Percentiles rank a stretch among this genome's conserved stretches.
phyloP scores from a whole-genome alignment of 2,329 filamentous ascomycete genomes.

The Cyphellophora attinorum region DNA sequence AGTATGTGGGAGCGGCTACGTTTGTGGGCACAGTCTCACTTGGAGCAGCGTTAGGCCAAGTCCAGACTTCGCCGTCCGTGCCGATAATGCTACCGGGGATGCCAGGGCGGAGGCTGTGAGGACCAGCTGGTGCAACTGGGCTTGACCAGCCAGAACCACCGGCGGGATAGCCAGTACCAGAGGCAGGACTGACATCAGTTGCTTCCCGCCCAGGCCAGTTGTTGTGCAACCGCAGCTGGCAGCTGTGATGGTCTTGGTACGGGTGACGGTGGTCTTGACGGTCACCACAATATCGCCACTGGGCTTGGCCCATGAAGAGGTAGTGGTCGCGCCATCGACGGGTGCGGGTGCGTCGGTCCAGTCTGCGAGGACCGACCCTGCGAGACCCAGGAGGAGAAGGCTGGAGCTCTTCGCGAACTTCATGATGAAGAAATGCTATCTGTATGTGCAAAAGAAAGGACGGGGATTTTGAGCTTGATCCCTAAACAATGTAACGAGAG shows the following conservation, averaged over 20 bases:
- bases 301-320: neutral
- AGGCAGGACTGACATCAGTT: neutral
- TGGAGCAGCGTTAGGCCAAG: neutral
- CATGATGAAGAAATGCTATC: neutral
- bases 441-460: neutral
- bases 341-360: neutral
- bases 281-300: neutral
- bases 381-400: neutral
- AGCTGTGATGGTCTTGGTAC: neutral
- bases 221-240: neutral
- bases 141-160: neutral
- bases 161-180: neutral
- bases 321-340: neutral
- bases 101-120: constrained; percentile 10
- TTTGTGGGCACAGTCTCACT: neutral
- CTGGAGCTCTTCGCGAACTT: neutral
- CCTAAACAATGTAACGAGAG: constrained; percentile 1
- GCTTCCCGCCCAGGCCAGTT: neutral
- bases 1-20: neutral
- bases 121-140: neutral
- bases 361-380: neutral
- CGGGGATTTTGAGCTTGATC: neutral
- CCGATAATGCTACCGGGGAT: constrained; percentile 13
- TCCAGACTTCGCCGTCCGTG: constrained; percentile 2
- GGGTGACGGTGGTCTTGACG: neutral